Conservation (phyloP, 345 rosid species). For the Psidium friedrichsthalianum region DNA sequence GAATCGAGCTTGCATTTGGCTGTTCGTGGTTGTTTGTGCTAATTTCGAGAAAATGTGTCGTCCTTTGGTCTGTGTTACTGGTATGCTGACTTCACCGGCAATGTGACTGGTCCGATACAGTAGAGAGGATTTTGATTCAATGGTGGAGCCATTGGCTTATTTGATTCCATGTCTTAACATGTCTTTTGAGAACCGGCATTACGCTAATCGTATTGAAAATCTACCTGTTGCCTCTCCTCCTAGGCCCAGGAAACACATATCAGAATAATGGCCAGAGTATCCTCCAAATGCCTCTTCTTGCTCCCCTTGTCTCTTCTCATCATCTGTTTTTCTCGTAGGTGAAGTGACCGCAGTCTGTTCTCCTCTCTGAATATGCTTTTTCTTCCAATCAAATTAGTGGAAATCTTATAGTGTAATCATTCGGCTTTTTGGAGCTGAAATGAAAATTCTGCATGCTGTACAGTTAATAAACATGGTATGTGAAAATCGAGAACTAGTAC, state of each 20-base stretch:
- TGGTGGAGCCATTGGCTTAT: no score
- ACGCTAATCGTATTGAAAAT: constrained; percentile 3
- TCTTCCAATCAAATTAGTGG: background rate
- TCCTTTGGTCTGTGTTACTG: no score
- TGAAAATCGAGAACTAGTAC: background rate
- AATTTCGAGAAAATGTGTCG: no score
- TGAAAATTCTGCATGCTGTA: background rate
- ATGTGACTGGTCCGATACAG: no score
- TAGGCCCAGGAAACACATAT: background rate
- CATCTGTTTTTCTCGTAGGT: constrained; percentile 26
- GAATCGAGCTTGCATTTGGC: no score
- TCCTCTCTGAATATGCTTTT: background rate
- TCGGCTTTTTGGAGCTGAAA: background rate
- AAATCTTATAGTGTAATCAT: background rate
- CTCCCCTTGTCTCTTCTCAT: constrained; percentile 29
- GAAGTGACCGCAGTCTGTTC: background rate
- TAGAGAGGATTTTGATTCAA: no score
- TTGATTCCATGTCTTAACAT: constrained; percentile 4
- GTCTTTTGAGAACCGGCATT: constrained; percentile 13
- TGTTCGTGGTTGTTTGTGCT: no score
- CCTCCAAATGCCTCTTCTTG: constrained; percentile 16
- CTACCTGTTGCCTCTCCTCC: constrained; percentile 10
- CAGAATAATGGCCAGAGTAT: constrained; percentile 30
- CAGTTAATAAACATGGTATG: background rate
- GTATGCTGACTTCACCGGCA: no score